Evolutionary conservation across 805 yeast genomes (phyloP).

Genomic region (Wickerhamiella siamensis): DNA sequence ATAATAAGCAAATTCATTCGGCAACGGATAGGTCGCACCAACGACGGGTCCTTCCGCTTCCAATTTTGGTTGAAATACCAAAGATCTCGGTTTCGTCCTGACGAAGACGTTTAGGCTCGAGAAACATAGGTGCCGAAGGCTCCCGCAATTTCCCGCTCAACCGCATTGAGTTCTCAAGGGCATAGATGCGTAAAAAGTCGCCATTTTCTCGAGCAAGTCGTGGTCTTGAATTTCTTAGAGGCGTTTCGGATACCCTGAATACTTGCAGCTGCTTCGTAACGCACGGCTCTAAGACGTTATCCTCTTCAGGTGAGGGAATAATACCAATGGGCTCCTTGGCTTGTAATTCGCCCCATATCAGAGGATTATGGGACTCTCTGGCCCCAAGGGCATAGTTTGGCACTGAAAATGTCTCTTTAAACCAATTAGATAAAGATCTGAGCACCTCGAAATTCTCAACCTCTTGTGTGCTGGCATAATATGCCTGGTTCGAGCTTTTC

Average conservation of each 20-base stretch:
- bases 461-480: no score
- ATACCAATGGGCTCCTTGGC: neutral
- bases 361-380: neutral
- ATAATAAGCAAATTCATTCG: no score
- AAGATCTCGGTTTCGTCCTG: neutral
- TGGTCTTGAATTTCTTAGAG: conserved; percentile 20
- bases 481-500: no score
- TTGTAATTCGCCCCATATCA: neutral
- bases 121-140: conserved; percentile 4
- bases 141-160: conserved; percentile 20
- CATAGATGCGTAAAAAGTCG: conserved; percentile 23
- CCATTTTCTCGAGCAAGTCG: conserved; percentile 25
- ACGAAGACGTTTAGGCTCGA: conserved; percentile 1
- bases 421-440: neutral
- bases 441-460: no score
- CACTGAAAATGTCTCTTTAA: neutral
- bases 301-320: neutral
- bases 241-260: conserved; percentile 21
- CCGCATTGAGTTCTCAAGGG: conserved; percentile 25
- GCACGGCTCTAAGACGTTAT: conserved; percentile 1
- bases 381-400: neutral
- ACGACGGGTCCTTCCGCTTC: no score
- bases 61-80: no score
- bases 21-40: no score
- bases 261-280: conserved; percentile 20